Conservation (phyloP, 208 protist genomes). For the Leishmania major region DNA sequence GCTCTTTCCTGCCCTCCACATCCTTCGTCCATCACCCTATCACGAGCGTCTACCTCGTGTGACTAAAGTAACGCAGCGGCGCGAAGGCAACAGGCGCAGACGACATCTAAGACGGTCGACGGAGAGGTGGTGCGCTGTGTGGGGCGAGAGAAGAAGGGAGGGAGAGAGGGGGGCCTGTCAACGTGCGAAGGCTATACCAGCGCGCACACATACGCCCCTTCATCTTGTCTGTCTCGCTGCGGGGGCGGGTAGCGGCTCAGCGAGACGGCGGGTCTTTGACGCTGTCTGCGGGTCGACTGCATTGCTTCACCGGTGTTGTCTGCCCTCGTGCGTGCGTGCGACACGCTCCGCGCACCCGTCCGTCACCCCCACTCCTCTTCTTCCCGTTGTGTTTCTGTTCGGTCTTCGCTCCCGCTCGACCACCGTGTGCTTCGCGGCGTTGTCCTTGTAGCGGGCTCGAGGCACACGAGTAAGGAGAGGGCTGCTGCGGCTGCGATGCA, state of each 20-base stretch:
- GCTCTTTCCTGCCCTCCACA: background rate
- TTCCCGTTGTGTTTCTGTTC: background rate
- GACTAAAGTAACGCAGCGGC: background rate
- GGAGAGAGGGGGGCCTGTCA: no score
- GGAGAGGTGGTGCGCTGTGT: background rate
- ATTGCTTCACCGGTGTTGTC: background rate
- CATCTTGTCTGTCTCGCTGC: background rate
- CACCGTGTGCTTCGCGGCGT: background rate
- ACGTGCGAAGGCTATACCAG: no score
- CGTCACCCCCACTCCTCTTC: background rate
- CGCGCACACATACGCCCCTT: background rate
- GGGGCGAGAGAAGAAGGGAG: no score
- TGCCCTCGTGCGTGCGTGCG: background rate
- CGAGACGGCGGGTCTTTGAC: background rate
- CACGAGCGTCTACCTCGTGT: background rate
- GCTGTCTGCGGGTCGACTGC: background rate
- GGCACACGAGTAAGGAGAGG: no score
- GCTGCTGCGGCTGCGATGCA: background rate
- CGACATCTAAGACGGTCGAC: background rate
- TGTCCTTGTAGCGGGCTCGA: background rate
- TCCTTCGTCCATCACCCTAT: background rate
- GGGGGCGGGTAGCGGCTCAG: background rate
- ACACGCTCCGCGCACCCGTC: background rate
- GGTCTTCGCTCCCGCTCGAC: background rate
- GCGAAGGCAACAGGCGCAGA: background rate